phyloP scores from a whole-genome alignment of 768 basidiomycete species.

The Termitomyces eurrhizus region DNA sequence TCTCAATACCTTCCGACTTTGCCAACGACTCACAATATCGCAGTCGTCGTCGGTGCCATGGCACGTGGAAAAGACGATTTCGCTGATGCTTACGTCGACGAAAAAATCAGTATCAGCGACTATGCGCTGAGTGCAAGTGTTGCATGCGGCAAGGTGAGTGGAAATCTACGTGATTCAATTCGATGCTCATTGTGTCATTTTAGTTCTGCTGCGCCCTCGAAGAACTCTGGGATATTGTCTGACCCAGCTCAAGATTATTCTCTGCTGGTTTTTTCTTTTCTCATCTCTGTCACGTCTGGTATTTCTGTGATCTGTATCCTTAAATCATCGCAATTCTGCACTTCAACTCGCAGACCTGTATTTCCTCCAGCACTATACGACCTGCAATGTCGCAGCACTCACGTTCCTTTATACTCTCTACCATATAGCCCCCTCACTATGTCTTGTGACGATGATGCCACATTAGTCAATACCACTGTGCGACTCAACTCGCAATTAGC shows the following conservation, averaged over 20 bases:
- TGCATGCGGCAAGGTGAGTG: slow-evolving; percentile 88
- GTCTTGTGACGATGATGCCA: slow-evolving; percentile 2
- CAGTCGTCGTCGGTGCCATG: slow-evolving; percentile 98
- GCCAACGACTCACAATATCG: slow-evolving; percentile 84
- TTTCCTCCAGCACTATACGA: slow-evolving; percentile 13
- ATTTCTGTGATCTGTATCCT: slow-evolving; percentile 18
- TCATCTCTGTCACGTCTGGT: slow-evolving; percentile 5
- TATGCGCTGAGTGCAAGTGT: slow-evolving; percentile 91
- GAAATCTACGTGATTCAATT: background rate
- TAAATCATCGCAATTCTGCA: slow-evolving; percentile 34
- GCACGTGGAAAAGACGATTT: slow-evolving; percentile 95
- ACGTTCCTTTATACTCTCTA: background rate
- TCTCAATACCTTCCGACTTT: slow-evolving; percentile 83
- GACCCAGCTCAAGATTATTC: slow-evolving; percentile 18
- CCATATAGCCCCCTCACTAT: background rate
- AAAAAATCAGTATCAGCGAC: slow-evolving; percentile 95
- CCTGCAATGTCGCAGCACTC: background rate
- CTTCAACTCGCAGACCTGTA: slow-evolving; percentile 41
- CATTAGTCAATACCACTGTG: slow-evolving; percentile 6
- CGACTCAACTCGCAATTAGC: slow-evolving; percentile 34
- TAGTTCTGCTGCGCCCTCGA: slow-evolving; percentile 91
- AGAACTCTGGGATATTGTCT: slow-evolving; percentile 93
- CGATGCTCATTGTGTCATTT: background rate
- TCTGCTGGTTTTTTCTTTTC: background rate
- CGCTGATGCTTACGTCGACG: slow-evolving; percentile 90